Evolutionary conservation across 2,329 filamentous ascomycete genomes (phyloP).

Genomic region (Teratosphaeria epicoccoides): DNA sequence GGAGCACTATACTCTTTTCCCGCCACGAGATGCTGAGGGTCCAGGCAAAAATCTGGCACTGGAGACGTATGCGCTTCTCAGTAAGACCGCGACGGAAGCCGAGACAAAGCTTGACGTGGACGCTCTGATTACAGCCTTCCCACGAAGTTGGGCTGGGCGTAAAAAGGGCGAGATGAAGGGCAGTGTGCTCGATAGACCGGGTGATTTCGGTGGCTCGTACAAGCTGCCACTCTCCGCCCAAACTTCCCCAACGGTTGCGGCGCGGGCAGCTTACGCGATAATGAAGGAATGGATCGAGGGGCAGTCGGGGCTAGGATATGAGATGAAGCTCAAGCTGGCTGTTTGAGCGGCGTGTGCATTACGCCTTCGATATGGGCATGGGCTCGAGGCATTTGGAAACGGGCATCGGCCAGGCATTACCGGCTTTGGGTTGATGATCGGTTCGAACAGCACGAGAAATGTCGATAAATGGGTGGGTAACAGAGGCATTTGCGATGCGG

Average conservation of each 20-base stretch:
- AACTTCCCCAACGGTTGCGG: conserved; percentile 34
- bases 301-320: conserved; percentile 14
- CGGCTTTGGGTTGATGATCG: background rate
- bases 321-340: conserved; percentile 15
- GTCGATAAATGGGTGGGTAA: background rate
- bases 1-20: conserved; percentile 7
- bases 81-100: conserved; percentile 10
- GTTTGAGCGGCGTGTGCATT: background rate
- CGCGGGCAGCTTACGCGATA: conserved; percentile 33
- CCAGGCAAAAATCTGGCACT: conserved; percentile 5
- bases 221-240: conserved; percentile 31
- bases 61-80: conserved; percentile 11
- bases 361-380: background rate
- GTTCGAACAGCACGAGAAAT: background rate
- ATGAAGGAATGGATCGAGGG: conserved; percentile 32
- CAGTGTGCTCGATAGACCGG: conserved; percentile 24
- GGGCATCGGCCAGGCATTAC: background rate
- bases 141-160: conserved; percentile 28
- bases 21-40: conserved; percentile 2
- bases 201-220: conserved; percentile 26
- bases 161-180: conserved; percentile 13
- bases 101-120: conserved; percentile 25
- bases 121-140: conserved; percentile 27
- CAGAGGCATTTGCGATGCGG: conserved; percentile 2
- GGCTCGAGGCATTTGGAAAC: background rate